Evolutionary conservation across 2,329 filamentous ascomycete genomes (phyloP).

Genomic region (Phialocephala sp.): DNA sequence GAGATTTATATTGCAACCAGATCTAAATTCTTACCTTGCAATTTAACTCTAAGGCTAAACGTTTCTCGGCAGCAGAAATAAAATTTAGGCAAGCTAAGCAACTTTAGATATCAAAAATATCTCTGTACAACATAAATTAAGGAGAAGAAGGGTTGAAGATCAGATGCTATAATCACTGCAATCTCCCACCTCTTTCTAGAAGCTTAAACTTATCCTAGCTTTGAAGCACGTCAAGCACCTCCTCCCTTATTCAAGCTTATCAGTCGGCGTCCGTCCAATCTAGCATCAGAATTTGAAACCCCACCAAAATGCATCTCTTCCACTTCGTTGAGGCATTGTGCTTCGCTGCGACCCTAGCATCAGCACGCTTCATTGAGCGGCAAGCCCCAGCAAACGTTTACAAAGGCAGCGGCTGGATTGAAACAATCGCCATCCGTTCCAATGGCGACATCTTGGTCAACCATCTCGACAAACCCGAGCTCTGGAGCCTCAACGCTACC

Average conservation of each 20-base stretch:
- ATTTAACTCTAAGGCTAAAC: neutral
- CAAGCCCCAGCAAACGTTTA: constrained; percentile 19
- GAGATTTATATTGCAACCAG: neutral
- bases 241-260: no score
- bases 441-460: constrained; percentile 24
- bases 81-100: neutral
- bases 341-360: neutral
- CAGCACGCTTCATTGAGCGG: constrained; percentile 1
- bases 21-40: neutral
- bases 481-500: constrained; percentile 15
- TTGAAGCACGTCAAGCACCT: no score
- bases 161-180: neutral
- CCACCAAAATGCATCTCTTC: neutral
- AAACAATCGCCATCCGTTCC: constrained; percentile 13
- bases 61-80: no score
- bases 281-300: no score
- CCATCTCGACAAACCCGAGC: constrained; percentile 13
- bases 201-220: no score
- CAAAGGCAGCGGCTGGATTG: constrained; percentile 13
- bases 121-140: neutral
- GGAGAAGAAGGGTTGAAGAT: neutral
- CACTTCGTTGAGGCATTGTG: neutral
- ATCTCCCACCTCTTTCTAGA: neutral
- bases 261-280: no score
- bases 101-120: neutral